Evolutionary conservation across 139 green algal genomes (phyloP), one percentile per base, ranked within the genome.

Genomic region (Coelastrella sp.): DNA sequence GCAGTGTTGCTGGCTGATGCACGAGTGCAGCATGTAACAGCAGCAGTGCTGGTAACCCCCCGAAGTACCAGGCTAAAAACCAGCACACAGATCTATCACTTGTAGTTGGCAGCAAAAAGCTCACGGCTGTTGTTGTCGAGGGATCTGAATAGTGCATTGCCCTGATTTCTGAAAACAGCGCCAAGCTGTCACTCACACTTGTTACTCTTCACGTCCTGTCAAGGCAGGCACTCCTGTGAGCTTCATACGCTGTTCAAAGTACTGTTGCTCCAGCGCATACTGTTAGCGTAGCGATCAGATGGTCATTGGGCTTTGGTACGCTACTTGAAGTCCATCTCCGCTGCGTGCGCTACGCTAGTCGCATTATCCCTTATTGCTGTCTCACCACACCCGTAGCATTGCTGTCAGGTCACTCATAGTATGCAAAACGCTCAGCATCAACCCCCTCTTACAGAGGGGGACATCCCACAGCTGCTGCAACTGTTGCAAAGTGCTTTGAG

Each of bases 401-500:
- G 68, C 16, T 8, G n/a, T 22, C 6, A 80, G 58, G 6, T 32
- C 57, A 5, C 23, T 57, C 6, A 59, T n/a, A 16, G 22, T 19
- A 80, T 80, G 77, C 77, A 83, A 83, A 4, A 57, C 77, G 8
- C 47, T 58, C 23, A 57, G 59, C 22, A 58, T 16, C 54, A 83
- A 11, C 77, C 84, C 10, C 85, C 85, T 65, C 47, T 90, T n/a
- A 90, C 47, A 73, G 85, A 84, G 74, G 59, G 10, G 5, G 90
- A 96, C 73, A 84, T 95, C 47, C 79, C 66, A 0, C 86, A 76
- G 32, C 77, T 97, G 17, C 94, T 96, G 20, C 20, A 89, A 3
- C 90, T 91, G 73, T 85, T 98, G 66, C 88, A 92, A 11, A 84
- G 71, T 14, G 95, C 95, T 4, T 87, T 98, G 0, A 98, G 92